Conservation (phyloP, 2,329 filamentous ascomycete genomes). For the Nigrograna mackinnonii region DNA sequence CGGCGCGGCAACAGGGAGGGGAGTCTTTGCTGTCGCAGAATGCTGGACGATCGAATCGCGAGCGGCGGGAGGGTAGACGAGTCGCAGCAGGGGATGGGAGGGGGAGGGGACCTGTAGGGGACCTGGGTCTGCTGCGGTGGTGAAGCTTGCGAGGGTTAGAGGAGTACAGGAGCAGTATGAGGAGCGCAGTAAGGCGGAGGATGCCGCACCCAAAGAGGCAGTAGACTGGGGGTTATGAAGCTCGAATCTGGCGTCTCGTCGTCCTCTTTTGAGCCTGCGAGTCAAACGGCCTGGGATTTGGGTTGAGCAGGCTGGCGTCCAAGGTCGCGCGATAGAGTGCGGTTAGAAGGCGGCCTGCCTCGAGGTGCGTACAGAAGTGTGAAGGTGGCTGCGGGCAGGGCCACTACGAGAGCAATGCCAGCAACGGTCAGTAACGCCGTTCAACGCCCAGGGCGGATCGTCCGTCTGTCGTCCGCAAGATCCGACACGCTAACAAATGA, state of each 20-base stretch:
- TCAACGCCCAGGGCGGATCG: background rate
- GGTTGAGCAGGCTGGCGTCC: no score
- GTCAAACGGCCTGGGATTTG: no score
- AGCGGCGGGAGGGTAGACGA: background rate
- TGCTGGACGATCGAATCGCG: slow-evolving; percentile 23
- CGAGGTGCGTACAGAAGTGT: background rate
- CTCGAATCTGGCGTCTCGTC: no score
- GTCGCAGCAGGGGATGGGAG: background rate
- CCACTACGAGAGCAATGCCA: background rate
- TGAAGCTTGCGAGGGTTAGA: no score
- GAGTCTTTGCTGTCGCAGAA: slow-evolving; percentile 30
- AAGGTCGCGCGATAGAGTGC: no score
- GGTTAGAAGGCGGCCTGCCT: no score
- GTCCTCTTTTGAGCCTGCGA: no score
- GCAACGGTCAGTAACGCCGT: background rate
- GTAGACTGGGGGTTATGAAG: no score
- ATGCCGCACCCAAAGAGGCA: no score
- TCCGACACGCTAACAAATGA: slow-evolving; percentile 2
- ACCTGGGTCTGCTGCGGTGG: background rate
- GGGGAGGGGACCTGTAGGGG: background rate
- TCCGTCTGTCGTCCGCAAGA: slow-evolving; percentile 1
- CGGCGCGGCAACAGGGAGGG: slow-evolving; percentile 15
- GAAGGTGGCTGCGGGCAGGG: background rate
- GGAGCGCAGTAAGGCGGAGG: no score
- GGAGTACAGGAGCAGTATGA: no score